Evolutionary conservation across 805 yeast species (phyloP).

Genomic region (Candida boleticola): DNA sequence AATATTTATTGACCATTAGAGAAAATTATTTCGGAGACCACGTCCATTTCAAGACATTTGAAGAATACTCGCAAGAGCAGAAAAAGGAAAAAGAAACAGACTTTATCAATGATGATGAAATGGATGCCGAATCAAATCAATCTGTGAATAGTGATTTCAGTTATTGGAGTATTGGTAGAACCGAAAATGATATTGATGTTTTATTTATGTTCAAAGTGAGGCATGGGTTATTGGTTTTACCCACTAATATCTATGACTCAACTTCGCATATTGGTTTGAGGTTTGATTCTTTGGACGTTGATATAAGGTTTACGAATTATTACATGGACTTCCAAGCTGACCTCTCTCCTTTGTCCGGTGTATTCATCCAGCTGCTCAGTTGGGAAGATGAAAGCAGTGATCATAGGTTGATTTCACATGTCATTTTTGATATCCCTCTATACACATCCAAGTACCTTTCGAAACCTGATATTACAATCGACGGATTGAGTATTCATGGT

Average conservation of each 20-base stretch:
- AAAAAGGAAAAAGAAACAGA: slow-evolving; percentile 3
- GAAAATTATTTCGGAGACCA: slow-evolving; percentile 91
- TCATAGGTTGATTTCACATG: slow-evolving; percentile 11
- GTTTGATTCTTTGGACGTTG: slow-evolving; percentile 68
- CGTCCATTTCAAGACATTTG: slow-evolving; percentile 79
- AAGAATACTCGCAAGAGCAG: slow-evolving; percentile 56
- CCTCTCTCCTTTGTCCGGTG: slow-evolving; percentile 53
- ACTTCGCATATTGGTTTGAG: slow-evolving; percentile 58
- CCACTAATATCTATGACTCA: slow-evolving; percentile 67
- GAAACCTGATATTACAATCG: slow-evolving; percentile 49
- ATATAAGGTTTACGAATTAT: slow-evolving; percentile 82
- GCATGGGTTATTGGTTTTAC: slow-evolving; percentile 71
- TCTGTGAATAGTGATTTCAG: slow-evolving; percentile 15
- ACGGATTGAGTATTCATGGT: slow-evolving; percentile 69
- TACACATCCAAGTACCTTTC: slow-evolving; percentile 16
- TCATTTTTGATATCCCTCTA: slow-evolving; percentile 22
- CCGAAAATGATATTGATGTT: slow-evolving; percentile 75
- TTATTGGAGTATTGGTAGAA: slow-evolving; percentile 41
- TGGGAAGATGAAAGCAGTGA: slow-evolving; percentile 17
- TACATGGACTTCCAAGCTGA: slow-evolving; percentile 90
- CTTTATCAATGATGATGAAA: slow-evolving; percentile 8
- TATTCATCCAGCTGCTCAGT: slow-evolving; percentile 25
- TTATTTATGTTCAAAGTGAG: slow-evolving; percentile 67
- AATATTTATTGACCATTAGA: slow-evolving; percentile 69
- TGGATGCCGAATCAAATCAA: slow-evolving; percentile 1